Evolutionary conservation across 2,329 filamentous ascomycete species (phyloP), one percentile per base, ranked within the genome.

Genomic region (Immersiporthe knoxdaviesiana): DNA sequence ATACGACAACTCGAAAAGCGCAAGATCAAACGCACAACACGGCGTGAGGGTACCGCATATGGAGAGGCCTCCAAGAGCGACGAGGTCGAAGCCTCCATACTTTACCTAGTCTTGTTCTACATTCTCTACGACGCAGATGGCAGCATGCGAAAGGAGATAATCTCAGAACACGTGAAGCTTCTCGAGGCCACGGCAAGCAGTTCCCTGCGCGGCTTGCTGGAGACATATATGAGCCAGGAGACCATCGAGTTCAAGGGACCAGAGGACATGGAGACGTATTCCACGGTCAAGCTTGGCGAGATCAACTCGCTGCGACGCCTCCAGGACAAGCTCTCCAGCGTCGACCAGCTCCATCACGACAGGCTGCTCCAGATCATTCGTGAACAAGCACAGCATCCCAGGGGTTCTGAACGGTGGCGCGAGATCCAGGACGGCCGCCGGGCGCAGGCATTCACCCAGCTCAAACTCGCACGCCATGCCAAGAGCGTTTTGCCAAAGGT

Each of bases 1-100:
- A 52, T 30, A 11, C 18, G 65, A n/a, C 65, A 66, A 35, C 18
- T 30, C 11, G 30, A 52, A 30, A 66, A 30, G 41, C 65, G 56
- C 11, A n/a, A 52, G 2, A 21, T 27, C 18, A 61, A 27, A 11
- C 65, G 56, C 18, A 6, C 30, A 37, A 21, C 18, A 37, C 50
- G 27, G 11, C 24, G 3, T 14, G 50, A 4, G 24, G n/a, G 14
- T 7, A 6, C 52, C 2, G 18, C n/a, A 16, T 27, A 24, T 12
- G 27, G 14, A 2, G 24, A 8, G 21, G 50, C 2, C 11, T 3
- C 56, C 4, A 37, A 47, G 30, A 30, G 54, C n/a, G 41, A 32
- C n/a, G 18, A 27, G n/a, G 24, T 16, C 21, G 32, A 50, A n/a
- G n/a, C 24, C 11, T 12, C 35, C 10, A 18, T 16, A 14, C 27